A percentile compares a stretch with the other conserved stretches of the same genome.
phyloP scores from a whole-genome alignment of 2,329 filamentous ascomycete genomes.

The Lecanicillium sp. region DNA sequence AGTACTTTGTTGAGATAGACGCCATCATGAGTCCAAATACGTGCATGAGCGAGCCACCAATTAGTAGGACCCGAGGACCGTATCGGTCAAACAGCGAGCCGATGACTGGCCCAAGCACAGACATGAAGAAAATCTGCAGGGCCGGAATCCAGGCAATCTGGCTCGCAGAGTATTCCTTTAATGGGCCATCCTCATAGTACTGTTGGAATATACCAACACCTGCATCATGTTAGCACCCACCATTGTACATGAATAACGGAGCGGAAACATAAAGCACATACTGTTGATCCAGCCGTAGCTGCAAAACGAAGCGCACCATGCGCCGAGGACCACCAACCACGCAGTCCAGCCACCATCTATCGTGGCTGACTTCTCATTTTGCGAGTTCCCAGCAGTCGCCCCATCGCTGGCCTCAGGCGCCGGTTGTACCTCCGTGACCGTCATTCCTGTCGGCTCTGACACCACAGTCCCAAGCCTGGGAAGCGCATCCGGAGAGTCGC shows the following conservation, averaged over 20 bases:
- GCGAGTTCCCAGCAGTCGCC: no score
- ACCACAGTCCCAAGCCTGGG: no score
- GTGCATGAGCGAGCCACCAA: conserved; percentile 41
- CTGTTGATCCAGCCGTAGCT: conserved; percentile 25
- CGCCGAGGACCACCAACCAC: conserved; percentile 24
- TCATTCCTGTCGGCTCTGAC: no score
- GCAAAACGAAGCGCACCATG: conserved; percentile 25
- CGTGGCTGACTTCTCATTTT: no score
- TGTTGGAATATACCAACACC: conserved; percentile 41
- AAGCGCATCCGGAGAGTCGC: no score
- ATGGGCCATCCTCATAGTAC: conserved; percentile 40
- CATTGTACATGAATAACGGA: conserved; percentile 4
- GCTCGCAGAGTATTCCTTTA: conserved; percentile 37
- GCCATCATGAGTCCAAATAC: conserved; percentile 55
- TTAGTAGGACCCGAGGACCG: conserved; percentile 45
- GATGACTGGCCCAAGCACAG: conserved; percentile 41
- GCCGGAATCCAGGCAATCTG: conserved; percentile 49
- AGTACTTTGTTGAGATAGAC: conserved; percentile 30
- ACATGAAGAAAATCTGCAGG: conserved; percentile 43
- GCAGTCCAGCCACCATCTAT: conserved; percentile 5
- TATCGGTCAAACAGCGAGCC: conserved; percentile 53
- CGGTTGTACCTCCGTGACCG: no score
- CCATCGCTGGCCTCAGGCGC: no score
- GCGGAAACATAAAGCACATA: conserved; percentile 9
- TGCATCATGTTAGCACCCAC: conserved; percentile 4